Base-by-base conservation (phyloP, 2,329 filamentous ascomycete genomes). In the Berkeleyomyces basicola region DNA sequence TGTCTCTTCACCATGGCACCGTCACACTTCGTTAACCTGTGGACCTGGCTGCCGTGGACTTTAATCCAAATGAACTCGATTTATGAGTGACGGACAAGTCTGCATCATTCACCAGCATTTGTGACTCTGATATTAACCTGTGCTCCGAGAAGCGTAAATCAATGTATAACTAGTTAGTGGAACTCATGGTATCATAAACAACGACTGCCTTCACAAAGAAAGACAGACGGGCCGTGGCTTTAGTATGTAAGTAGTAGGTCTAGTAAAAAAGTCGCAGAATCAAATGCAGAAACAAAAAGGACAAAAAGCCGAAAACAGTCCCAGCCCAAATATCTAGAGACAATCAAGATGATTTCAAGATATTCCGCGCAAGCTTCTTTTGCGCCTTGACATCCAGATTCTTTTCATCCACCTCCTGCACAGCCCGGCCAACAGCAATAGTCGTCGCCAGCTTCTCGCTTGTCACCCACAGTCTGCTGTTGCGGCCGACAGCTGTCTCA, bases 401-500 rank as follows among this genome's bases (percentile, higher is more conserved):
- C 61, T 80, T 79, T 69, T 86, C 80, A 71, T 97, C 91, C n/a
- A 86, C 86, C 70, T 88, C 82, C 68, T 81, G 80, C 58, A 99
- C 76, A 51, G 89, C 88, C 67, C 82, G 83, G 0, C 91, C 92
- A 63, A 97, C 87, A 0, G 83, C 80, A 66, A 96, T 76, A 6
- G 90, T 85, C 40, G 83, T 84, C 74, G 81, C 86, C 44, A 86
- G 75, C 66, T 78, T 86, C 37, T 86, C 87, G 67, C 87, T 90
- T 70, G 92, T 85, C 11, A 97, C 87, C 90, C 93, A 97, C 31
- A 97, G 82, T 72, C 83, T 86, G 47, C 93, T 93, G 72, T 99
- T 99, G 70, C 90, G 83, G 16, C 93, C 93, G 7, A 96, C 88
- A 0, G 92, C 92, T 65, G 95, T 88, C 77, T 99, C 93, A 72